phyloP scores from a whole-genome alignment of 768 basidiomycete genomes.

The Brasilioporus rufonigricans region DNA sequence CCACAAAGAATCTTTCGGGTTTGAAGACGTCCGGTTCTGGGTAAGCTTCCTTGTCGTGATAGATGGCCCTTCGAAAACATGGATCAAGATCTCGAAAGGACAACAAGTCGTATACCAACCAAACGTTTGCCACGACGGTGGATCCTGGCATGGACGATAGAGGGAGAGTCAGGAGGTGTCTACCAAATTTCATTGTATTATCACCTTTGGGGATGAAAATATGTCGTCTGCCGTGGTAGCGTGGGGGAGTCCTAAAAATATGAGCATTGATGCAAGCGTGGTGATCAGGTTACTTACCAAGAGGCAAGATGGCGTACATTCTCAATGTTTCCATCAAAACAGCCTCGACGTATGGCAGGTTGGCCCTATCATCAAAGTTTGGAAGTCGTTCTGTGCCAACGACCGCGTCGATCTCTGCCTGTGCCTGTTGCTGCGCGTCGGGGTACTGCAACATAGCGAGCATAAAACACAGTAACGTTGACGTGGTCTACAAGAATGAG shows the following conservation, averaged over 20 bases:
- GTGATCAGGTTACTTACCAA: conserved; percentile 12
- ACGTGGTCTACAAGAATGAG: conserved; percentile 4
- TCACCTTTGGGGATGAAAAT: conserved; percentile 1
- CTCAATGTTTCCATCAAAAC: not conserved
- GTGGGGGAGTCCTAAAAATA: conserved; percentile 15
- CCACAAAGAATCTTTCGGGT: conserved; percentile 28
- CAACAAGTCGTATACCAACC: conserved; percentile 2
- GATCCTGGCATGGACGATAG: conserved; percentile 8
- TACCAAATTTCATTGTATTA: not conserved
- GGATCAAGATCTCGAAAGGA: not conserved
- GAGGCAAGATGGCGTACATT: not conserved
- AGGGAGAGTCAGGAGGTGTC: not conserved
- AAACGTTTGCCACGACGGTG: conserved; percentile 17
- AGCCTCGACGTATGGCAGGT: not conserved
- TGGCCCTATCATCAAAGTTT: not conserved
- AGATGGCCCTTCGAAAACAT: conserved; percentile 14
- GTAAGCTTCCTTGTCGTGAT: conserved; percentile 6
- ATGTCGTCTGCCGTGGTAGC: not conserved
- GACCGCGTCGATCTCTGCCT: not conserved
- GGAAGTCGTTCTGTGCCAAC: not conserved
- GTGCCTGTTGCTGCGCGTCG: conserved; percentile 19
- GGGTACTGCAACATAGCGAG: conserved; percentile 31
- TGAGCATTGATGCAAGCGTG: not conserved
- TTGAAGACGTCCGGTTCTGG: conserved; percentile 6
- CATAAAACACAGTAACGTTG: conserved; percentile 23